phyloP scores from a whole-genome alignment of 2,329 filamentous ascomycete species.

The Aspergillus viridinutans region DNA sequence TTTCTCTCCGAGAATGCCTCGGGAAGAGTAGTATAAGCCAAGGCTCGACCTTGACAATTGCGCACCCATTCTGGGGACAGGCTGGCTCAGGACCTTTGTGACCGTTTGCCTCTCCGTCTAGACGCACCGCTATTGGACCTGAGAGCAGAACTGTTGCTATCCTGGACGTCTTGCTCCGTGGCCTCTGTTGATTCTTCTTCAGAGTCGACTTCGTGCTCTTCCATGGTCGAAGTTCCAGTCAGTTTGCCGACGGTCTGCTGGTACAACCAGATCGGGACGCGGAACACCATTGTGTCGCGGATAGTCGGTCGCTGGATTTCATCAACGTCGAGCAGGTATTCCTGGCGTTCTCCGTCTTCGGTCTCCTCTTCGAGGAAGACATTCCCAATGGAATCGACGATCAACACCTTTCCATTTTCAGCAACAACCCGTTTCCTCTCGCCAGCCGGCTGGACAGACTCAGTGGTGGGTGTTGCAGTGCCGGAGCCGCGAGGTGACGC shows the following conservation, averaged over 20 bases:
- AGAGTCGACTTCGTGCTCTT: conserved; percentile 2
- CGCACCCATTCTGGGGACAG: not conserved
- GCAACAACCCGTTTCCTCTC: conserved; percentile 83
- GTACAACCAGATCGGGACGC: conserved; percentile 72
- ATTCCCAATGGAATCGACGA: conserved; percentile 87
- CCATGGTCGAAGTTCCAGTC: conserved; percentile 14
- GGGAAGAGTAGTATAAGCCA: not conserved
- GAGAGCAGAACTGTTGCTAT: conserved; percentile 21
- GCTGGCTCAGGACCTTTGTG: conserved; percentile 24
- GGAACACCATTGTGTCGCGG: conserved; percentile 75
- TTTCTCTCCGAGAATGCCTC: not conserved
- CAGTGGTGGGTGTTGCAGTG: conserved; percentile 50
- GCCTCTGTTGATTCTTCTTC: conserved; percentile 20
- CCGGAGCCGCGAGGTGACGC: conserved; percentile 36
- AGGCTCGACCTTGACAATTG: not conserved
- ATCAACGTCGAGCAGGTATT: conserved; percentile 84
- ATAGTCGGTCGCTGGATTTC: conserved; percentile 75
- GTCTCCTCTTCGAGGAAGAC: conserved; percentile 93
- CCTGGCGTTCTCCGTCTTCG: conserved; percentile 75
- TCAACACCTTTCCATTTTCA: conserved; percentile 90
- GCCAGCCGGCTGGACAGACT: conserved; percentile 61
- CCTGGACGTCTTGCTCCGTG: conserved; percentile 18
- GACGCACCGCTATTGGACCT: conserved; percentile 18
- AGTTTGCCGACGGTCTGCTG: conserved; percentile 37
- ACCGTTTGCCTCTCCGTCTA: conserved; percentile 26